A percentile compares a stretch with the other conserved stretches of the same genome.
Evolutionary conservation across 2,329 filamentous ascomycete species (phyloP).

Genomic region (Alternaria longipes): DNA sequence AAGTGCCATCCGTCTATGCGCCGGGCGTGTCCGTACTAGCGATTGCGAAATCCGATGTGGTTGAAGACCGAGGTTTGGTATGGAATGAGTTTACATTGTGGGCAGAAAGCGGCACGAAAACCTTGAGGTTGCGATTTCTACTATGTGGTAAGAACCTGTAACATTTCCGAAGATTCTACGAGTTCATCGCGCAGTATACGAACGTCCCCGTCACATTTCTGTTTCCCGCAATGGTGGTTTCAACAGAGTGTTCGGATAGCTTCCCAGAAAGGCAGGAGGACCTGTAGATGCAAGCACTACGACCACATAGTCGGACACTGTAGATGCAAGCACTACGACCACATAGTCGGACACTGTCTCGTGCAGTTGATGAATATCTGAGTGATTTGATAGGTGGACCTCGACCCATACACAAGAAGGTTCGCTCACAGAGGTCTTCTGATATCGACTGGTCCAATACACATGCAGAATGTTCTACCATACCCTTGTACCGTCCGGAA

Average conservation of each 20-base stretch:
- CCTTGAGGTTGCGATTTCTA: not conserved
- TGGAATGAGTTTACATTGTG: not conserved
- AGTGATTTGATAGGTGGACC: not conserved
- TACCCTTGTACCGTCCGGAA: not conserved
- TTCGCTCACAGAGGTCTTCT: not conserved
- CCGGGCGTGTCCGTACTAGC: not conserved
- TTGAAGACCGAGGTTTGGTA: not conserved
- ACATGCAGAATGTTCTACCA: not conserved
- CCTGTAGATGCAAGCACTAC: not conserved
- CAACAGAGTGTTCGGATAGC: not conserved
- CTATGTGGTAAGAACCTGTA: not conserved
- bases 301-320: not conserved
- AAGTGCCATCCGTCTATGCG: not conserved
- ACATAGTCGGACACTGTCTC: not conserved
- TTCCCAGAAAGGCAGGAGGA: slow-evolving; percentile 4
- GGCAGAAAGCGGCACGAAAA: not conserved
- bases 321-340: not conserved
- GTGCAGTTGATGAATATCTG: not conserved
- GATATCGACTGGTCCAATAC: not conserved
- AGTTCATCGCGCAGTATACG: not conserved
- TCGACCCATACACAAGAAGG: not conserved
- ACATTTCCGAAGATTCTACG: too few relatives aligned
- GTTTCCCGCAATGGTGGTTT: not conserved
- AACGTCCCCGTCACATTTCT: not conserved
- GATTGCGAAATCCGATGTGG: not conserved